Base-by-base conservation (phyloP, 2,329 filamentous ascomycete genomes). In the Microdochium trichocladiopsis region DNA sequence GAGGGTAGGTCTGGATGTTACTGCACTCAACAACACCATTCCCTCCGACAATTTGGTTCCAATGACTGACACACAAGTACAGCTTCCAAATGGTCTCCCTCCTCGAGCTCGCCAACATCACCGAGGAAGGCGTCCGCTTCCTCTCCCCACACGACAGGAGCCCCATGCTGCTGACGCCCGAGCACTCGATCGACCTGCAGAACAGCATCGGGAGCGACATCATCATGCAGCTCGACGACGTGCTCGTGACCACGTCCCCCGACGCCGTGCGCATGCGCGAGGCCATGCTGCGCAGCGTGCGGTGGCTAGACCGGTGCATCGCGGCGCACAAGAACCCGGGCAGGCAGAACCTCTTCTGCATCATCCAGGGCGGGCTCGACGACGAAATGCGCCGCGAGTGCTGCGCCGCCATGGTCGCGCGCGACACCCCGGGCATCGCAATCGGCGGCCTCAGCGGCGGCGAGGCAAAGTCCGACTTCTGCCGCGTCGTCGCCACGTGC, bases 41-140 rank as follows among this genome's bases (percentile, higher is more conserved):
- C n/a, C 10, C 6, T n/a, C 47, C 14, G 8, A n/a, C n/a, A n/a
- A n/a, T n/a, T n/a, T n/a, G n/a, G 25, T 24, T 16, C 47, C 31
- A 47, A 24, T 11, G 16, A 37, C 22, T 23, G 14, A 66, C 56
- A 68, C 60, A 69, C 60, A 52, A 22, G 31, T 23, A 50, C 67
- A 96, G 93, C 55, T 99, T 99, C 70, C 94, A 99, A 70, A 99
- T 99, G 94, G 95, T 99, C 52, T 96, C 91, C 56, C 78, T 99
- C 31, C 82, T 99, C 50, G 89, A 96, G 66, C 83, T 99, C 50
- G 94, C 94, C 50, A 92, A 87, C 57, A 86, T 99, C 55, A 97
- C 94, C 1, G 95, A 99, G 69, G 87, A 96, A 69, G 94, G 94
- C 50, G 95, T 99, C 8, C 85, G 88, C 50, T 99, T 99, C 66